Evolutionary conservation across 1,139 yeast genomes (phyloP), one percentile per base, ranked within the genome.

Genomic region (Suhomyces atakaporum): DNA sequence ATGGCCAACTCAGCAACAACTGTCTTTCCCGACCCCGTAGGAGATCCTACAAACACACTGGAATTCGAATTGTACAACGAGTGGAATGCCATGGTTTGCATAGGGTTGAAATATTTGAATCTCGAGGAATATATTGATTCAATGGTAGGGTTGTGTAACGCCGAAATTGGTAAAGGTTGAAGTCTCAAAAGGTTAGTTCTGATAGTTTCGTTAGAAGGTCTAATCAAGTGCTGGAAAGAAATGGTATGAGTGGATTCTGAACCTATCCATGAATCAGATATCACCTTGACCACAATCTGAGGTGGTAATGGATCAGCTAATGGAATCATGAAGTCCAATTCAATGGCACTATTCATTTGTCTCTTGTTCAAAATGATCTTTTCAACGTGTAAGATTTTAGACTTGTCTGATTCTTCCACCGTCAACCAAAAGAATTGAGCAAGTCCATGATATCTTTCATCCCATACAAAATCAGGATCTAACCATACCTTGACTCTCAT

Each of bases 1-100:
- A 92, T 86, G 0, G 97, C 97, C 43, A 94, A 66, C 56, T 94
- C 99, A 0, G 97, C 96, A 16, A 94, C 98, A 27, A 92, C 85
- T 0, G 98, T 94, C 58, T 94, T 94, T 48, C 99, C 99, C 0
- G 98, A 92, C 20, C 98, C 98, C 2, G 98, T 94, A 3, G 99
- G 99, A 0, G 97, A 90, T 10, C 99, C 99, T 28, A 94, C 87
- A 60, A 94, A 85, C 0, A 84, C 90, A 58, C 86, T 86, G 3
- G 83, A 76, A 46, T 84, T 79, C 2, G 84, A 66, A 56, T 92
- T 83, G 61, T 90, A 94, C 29, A 94, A 64, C 0, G 96, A 78
- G 54, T 90, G 96, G 63, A 94, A 94, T 0, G 85, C 79, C 97
- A 92, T 92, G 0, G 97, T 90, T 62, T 94, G 98, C 96, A 94